A percentile compares a stretch with the other conserved stretches of the same genome.
Conservation (phyloP, 1,284 basidiomycete genomes). For the Ceraceosorus guamensis region DNA sequence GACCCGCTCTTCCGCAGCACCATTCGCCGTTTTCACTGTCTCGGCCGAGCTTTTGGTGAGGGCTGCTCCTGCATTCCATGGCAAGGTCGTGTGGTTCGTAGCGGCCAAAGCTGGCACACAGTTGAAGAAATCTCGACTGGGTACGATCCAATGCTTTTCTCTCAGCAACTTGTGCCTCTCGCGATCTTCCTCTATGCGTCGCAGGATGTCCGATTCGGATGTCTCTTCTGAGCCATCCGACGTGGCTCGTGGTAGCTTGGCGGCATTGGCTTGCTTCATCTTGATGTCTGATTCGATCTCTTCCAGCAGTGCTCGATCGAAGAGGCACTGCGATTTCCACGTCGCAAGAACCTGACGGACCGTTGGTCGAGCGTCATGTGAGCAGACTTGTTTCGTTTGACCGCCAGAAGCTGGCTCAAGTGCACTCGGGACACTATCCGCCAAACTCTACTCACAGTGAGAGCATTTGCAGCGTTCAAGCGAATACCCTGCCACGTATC, state of each 20-base stretch:
- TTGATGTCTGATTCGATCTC: constrained; percentile 4
- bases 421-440: no score
- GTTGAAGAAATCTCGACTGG: no score
- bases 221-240: constrained; percentile 51
- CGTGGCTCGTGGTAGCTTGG: constrained; percentile 8
- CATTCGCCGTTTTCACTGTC: no score
- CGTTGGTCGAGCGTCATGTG: neutral
- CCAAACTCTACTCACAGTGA: constrained; percentile 12
- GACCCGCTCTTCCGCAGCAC: no score
- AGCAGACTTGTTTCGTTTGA: neutral
- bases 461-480: constrained; percentile 17
- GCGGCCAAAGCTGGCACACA: no score
- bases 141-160: constrained; percentile 87
- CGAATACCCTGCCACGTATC: constrained; percentile 19
- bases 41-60: no score
- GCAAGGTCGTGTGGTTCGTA: no score
- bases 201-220: constrained; percentile 62
- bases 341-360: constrained; percentile 14
- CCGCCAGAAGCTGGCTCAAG: no score
- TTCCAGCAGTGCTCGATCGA: constrained; percentile 6
- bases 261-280: constrained; percentile 4
- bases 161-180: constrained; percentile 81
- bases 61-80: no score
- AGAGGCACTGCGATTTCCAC: constrained; percentile 14
- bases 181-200: constrained; percentile 85